Evolutionary conservation across 1,284 basidiomycete genomes (phyloP), one percentile per base, ranked within the genome.

Genomic region (Papiliotrema terrestris): DNA sequence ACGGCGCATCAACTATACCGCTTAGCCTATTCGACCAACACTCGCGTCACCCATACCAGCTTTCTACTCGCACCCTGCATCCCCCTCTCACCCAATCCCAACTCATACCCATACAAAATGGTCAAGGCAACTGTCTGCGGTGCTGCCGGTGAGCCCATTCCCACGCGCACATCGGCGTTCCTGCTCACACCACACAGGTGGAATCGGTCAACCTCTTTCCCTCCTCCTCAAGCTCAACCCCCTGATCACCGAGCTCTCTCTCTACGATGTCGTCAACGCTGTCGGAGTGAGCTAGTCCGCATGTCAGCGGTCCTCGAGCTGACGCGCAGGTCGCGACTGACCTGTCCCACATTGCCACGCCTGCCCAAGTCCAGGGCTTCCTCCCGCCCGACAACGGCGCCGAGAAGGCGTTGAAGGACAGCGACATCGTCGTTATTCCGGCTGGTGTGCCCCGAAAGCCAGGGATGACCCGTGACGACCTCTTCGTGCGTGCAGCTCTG

Each of bases 391-490:
- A 77, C 68, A 71, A 72, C 51, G 75, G 73, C 26, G 72, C 74
- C 55, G 71, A 73, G 57, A 60, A 65, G 57, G 75, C 75, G 19
- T 64, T 76, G 53, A 71, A 71, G 57, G 75, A 61, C 37, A 69
- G 72, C 49, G 74, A 78, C 78, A 87, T 98, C 62, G 87, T 98
- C 65, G 88, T 98, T 67, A 96, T 98, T 77, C 96, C 96, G 59
- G 95, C 95, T 77, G 96, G 95, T 84, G 91, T 94, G 57, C 91
- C 91, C 62, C 83, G 91, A 74, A 94, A 94, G 85, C 91, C 92
- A 35, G 79, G 77, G 51, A 79, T 77, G 76, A 77, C 75, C 79
- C 91, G 96, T 80, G 95, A 99, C 77, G 95, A 98, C 78, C 89
- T 99, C 61, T 99, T 98, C 87, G 91, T 92, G 69, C 74, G 88